Conservation (phyloP, 2,329 filamentous ascomycete genomes). For the Chaetomiaceae sp. region DNA sequence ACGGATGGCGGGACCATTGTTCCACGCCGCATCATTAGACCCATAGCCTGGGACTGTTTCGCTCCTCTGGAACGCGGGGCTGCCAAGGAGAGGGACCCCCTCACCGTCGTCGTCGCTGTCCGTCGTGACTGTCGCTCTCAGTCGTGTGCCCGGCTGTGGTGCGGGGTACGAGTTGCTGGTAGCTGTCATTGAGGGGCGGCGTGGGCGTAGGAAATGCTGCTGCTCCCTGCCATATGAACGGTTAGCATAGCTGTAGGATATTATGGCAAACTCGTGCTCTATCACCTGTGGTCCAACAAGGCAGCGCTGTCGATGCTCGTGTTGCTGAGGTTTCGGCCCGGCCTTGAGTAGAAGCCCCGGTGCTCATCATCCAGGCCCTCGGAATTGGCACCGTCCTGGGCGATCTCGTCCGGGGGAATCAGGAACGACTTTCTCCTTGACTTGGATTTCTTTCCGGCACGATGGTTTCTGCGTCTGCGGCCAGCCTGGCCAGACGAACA, state of each 20-base stretch:
- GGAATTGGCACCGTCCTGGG: slow-evolving; percentile 30
- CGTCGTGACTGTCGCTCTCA: slow-evolving; percentile 25
- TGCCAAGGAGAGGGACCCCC: slow-evolving; percentile 51
- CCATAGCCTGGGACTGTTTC: slow-evolving; percentile 37
- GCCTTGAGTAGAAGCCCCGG: slow-evolving; percentile 45
- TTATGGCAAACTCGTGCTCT: slow-evolving; percentile 15
- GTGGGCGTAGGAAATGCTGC: slow-evolving; percentile 52
- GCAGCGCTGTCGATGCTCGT: slow-evolving; percentile 87
- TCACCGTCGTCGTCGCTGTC: slow-evolving; percentile 47
- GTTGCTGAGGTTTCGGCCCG: slow-evolving; percentile 60
- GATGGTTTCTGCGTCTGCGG: slow-evolving; percentile 65
- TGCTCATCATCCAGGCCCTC: slow-evolving; percentile 29
- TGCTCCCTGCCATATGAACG: slow-evolving; percentile 43
- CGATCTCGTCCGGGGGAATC: slow-evolving; percentile 50
- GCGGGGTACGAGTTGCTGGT: slow-evolving; percentile 30
- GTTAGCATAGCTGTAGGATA: slow-evolving; percentile 14
- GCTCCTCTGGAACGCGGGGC: slow-evolving; percentile 32
- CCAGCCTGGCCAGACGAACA: slow-evolving; percentile 12
- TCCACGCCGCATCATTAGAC: slow-evolving; percentile 34
- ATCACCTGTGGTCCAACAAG: slow-evolving; percentile 76
- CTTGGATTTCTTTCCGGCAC: slow-evolving; percentile 72
- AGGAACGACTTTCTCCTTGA: slow-evolving; percentile 76
- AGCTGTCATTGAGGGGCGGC: slow-evolving; percentile 50
- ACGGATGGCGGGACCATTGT: slow-evolving; percentile 32
- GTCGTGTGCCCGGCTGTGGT: slow-evolving; percentile 30